Evolutionary conservation across 1,284 basidiomycete genomes (phyloP).

Genomic region (Ganoderma resinaceum): DNA sequence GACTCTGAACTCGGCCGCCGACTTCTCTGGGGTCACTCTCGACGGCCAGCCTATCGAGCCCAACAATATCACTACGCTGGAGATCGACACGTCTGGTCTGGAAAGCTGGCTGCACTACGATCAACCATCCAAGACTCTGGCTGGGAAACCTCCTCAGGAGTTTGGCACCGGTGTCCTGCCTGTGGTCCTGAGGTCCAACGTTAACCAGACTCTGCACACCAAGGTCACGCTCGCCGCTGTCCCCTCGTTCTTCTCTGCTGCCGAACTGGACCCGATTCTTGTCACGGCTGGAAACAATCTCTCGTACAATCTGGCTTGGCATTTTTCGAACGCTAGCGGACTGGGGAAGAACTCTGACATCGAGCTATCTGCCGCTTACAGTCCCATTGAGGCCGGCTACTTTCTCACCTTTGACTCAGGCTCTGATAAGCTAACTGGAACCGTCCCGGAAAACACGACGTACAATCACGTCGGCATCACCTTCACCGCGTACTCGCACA

Average conservation of each 20-base stretch:
- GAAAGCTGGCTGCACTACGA: constrained; percentile 74
- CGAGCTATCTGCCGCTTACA: constrained; percentile 58
- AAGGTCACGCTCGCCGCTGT: constrained; percentile 69
- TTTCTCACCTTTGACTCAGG: constrained; percentile 59
- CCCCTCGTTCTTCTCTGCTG: constrained; percentile 71
- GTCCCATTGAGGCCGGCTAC: constrained; percentile 52
- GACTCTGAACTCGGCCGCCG: constrained; percentile 61
- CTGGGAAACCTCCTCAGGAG: constrained; percentile 63
- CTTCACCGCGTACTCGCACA: constrained; percentile 68
- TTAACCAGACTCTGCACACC: constrained; percentile 72
- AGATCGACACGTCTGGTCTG: constrained; percentile 63
- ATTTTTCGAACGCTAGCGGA: constrained; percentile 57
- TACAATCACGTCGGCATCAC: constrained; percentile 53
- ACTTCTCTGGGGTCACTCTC: constrained; percentile 66
- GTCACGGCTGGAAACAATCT: constrained; percentile 54
- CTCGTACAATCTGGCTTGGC: constrained; percentile 55
- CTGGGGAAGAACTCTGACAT: constrained; percentile 45
- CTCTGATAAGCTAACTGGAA: constrained; percentile 57
- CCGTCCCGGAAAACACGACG: constrained; percentile 52
- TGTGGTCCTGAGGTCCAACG: constrained; percentile 63
- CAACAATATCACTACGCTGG: constrained; percentile 57
- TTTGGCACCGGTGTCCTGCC: constrained; percentile 55
- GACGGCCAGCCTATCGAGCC: constrained; percentile 64
- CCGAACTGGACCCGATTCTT: constrained; percentile 61
- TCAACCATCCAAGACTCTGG: constrained; percentile 57